Evolutionary conservation across 2,329 filamentous ascomycete genomes (phyloP).

Genomic region (Sporothrix humicola): DNA sequence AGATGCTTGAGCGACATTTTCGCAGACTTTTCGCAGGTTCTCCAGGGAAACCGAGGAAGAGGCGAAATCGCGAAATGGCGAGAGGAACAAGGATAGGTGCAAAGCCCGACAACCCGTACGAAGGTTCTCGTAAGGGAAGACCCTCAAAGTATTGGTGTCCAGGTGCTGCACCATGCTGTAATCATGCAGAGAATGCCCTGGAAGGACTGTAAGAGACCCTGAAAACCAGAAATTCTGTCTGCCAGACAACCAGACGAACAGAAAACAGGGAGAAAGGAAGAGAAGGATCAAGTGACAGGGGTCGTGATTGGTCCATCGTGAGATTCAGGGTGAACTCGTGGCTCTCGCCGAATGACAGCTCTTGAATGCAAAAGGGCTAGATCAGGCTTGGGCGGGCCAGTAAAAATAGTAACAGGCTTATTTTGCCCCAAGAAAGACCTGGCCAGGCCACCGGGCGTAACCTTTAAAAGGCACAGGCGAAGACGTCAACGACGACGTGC

Average conservation of each 20-base stretch:
- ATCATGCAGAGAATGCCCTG: slow-evolving; percentile 18
- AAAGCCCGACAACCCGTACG: slow-evolving; percentile 7
- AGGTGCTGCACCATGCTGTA: not conserved
- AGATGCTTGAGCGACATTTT: not conserved
- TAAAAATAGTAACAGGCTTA: slow-evolving; percentile 24
- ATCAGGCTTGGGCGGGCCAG: not conserved
- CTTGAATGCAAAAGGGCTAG: not conserved
- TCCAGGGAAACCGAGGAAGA: not conserved
- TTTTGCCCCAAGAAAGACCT: not conserved
- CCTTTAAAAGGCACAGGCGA: not conserved
- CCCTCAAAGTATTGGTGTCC: not conserved
- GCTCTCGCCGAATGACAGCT: slow-evolving; percentile 8
- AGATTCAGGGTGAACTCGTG: not conserved
- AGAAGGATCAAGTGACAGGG: slow-evolving; percentile 13
- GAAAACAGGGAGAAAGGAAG: not conserved
- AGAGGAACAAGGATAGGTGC: not conserved
- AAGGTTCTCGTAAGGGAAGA: slow-evolving; percentile 12
- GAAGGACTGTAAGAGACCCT: not conserved
- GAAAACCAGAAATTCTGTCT: not conserved
- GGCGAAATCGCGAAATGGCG: not conserved
- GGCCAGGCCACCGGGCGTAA: not conserved
- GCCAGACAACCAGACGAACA: too few relatives aligned
- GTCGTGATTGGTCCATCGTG: slow-evolving; percentile 5
- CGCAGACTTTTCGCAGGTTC: not conserved
- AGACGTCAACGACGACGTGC: slow-evolving; percentile 7